A percentile compares a stretch with the other conserved stretches of the same genome.
These are phyloP conservation scores for Eucalyptus lansdowneana DNA, from an alignment of 345 rosid species.

Conservation along the genomic window DNA sequence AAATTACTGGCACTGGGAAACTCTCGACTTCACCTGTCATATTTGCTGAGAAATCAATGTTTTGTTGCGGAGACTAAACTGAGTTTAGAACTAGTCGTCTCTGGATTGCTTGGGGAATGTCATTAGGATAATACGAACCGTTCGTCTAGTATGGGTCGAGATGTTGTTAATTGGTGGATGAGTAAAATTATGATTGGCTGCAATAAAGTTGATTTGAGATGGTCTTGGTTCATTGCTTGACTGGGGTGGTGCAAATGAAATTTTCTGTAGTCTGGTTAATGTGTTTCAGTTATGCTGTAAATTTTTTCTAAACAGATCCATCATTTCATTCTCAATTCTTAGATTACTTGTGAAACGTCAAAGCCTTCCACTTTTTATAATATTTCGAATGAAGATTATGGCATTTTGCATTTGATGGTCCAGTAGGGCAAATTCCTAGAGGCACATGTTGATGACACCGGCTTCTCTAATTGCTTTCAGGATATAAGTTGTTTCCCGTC, in stretches of 20 bases:
- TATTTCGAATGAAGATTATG: not conserved
- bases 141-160: not conserved
- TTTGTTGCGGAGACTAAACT: not conserved
- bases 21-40: not conserved
- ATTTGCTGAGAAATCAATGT: not conserved
- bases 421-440: not conserved
- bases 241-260: not conserved
- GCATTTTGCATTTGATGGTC: not conserved
- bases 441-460: not conserved
- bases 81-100: not conserved
- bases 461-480: not conserved
- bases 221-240: not conserved
- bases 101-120: not conserved
- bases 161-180: not conserved
- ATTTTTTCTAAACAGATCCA: not conserved
- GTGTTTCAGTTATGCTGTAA: not conserved
- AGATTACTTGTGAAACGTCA: not conserved
- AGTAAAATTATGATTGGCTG: not conserved
- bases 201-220: not conserved
- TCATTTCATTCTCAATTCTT: not conserved
- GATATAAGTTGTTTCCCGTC: not conserved
- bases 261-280: not conserved
- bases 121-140: not conserved
- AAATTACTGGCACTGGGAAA: not conserved
- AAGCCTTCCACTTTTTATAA: not conserved